Base-by-base conservation (phyloP, 768 basidiomycete genomes). In the Naematelia encephala region DNA sequence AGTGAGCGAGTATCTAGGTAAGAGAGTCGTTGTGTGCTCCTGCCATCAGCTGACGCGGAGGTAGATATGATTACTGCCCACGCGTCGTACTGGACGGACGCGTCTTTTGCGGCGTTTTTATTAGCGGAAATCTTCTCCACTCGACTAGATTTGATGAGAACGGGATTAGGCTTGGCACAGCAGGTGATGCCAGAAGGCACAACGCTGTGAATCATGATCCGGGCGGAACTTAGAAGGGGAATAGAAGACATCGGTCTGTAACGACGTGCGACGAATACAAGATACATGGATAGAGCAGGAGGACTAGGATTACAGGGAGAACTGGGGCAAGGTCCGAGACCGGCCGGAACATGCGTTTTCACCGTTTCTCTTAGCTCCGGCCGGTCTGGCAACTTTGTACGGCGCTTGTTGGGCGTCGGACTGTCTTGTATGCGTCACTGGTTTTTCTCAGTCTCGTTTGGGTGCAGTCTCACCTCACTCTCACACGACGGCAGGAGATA, bases 1-100 rank as follows among this genome's bases (percentile, higher is more conserved):
- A 11, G 73, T 79, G 30, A 79, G 77, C 66, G 79, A 80, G 62
- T 80, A 80, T 55, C 69, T 80, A 27, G 79, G 73, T 72, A 53
- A 44, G 69, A 61, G 5, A 4, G 22, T n/a, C 52, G 14, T 39
- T 16, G 16, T 26, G 10, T 13, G 5, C 22, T 23, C 39, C 34
- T 16, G 34, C 16, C 8, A 39, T 50, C 3, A n/a, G 63, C 68
- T 62, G 16, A 64, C 55, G n/a, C 28, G 39, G 55, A 27, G 19
- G 44, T 30, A 74, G 75, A 76, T 56, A 67, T 71, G 57, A 66
- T 74, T 10, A 72, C 78, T 50, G 75, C 79, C 2, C 80, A 80
- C 59, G 70, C 77, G 44, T 67, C 72, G 16, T 80, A 80, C 51
- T 80, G 80, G 80, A 64, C 71, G 3, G 79, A 80, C 54, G 60